Conservation (phyloP, 1,139 yeast genomes). For the Diutina scorzettiae region DNA sequence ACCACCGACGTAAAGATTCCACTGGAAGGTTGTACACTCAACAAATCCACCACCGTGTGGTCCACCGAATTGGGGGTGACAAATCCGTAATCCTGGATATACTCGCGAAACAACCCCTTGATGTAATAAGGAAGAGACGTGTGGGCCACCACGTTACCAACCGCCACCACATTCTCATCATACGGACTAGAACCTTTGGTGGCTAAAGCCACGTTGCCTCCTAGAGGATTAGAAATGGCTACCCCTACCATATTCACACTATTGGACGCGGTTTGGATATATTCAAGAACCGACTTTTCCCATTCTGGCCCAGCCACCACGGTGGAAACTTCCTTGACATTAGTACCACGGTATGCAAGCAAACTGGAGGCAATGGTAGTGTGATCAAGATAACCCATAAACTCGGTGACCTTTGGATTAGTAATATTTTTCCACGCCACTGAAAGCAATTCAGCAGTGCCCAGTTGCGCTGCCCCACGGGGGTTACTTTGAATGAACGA, state of each 20-base stretch:
- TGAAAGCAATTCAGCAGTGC: background rate
- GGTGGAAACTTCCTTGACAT: background rate
- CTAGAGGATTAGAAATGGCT: slow-evolving; percentile 36
- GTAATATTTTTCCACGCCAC: background rate
- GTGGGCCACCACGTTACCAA: background rate
- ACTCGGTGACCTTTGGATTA: background rate
- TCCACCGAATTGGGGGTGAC: background rate
- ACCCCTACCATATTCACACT: slow-evolving; percentile 11
- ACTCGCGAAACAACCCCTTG: slow-evolving; percentile 7
- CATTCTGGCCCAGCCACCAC: background rate
- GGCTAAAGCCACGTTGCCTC: slow-evolving; percentile 23
- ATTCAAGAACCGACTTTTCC: background rate
- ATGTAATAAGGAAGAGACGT: background rate
- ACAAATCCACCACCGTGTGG: background rate
- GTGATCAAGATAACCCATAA: background rate
- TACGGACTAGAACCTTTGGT: background rate
- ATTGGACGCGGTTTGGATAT: slow-evolving; percentile 5
- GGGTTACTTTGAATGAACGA: background rate
- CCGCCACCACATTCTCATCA: background rate
- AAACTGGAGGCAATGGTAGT: background rate
- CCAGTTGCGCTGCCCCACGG: background rate
- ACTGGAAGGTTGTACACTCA: background rate
- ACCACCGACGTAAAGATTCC: background rate
- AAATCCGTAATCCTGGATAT: slow-evolving; percentile 15
- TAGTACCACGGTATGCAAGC: background rate